Conservation (phyloP, 2,329 filamentous ascomycete genomes). For the Talaromyces sp. region DNA sequence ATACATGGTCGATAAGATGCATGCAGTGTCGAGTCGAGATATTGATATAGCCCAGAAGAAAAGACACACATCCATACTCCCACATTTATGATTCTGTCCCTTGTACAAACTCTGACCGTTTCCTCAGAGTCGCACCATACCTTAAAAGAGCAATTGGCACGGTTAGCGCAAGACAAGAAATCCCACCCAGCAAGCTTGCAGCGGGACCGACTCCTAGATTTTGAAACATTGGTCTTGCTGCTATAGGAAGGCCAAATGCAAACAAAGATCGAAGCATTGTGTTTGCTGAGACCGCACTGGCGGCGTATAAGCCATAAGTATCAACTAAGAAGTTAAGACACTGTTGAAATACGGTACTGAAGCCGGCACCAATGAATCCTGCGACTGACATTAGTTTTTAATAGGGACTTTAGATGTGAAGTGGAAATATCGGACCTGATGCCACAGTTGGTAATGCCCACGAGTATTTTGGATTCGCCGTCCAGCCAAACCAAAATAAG, state of each 20-base stretch:
- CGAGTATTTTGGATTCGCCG: conserved; percentile 24
- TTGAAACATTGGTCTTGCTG: conserved; percentile 34
- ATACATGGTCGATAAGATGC: not conserved
- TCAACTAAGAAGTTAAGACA: conserved; percentile 42
- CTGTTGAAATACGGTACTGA: conserved; percentile 22
- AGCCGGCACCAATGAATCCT: conserved; percentile 13
- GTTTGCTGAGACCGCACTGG: conserved; percentile 37
- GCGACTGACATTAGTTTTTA: not conserved
- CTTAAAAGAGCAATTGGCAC: conserved; percentile 7
- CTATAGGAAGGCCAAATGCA: conserved; percentile 26
- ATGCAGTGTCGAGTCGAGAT: not conserved
- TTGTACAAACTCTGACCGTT: conserved; percentile 1
- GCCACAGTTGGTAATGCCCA: conserved; percentile 31
- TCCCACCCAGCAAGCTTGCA: conserved; percentile 3
- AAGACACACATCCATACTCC: not conserved
- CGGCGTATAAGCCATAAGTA: conserved; percentile 32
- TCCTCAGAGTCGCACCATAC: conserved; percentile 1
- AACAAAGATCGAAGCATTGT: conserved; percentile 38
- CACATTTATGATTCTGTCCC: not conserved
- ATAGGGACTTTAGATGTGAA: not conserved
- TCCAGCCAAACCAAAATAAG: conserved; percentile 44
- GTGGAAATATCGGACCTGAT: conserved; percentile 13
- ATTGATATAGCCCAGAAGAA: not conserved
- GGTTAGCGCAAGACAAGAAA: conserved; percentile 2
- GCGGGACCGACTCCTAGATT: conserved; percentile 6